Evolutionary conservation across 768 basidiomycete genomes (phyloP), one percentile per base, ranked within the genome.

Genomic region (Podaxis sp.): DNA sequence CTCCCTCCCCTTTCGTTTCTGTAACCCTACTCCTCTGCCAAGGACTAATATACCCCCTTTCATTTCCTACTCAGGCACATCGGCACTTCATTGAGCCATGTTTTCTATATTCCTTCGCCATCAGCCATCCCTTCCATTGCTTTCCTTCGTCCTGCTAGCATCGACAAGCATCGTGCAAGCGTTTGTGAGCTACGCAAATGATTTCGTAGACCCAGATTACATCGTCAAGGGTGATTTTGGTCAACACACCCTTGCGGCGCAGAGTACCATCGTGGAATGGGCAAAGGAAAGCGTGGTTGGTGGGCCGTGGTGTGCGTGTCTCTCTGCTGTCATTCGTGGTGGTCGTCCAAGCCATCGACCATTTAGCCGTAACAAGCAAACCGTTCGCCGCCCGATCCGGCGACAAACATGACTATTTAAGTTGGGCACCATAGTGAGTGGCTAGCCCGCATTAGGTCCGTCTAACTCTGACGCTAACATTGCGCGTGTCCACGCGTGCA

Each of bases 351-450:
- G 25, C 47, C 21, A 11, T 25, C 23, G 4, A 10, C 0, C 21
- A 23, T 48, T 27, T 9, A 48, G 84, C 74, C 55, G 85, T 85
- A 16, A 81, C 74, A 50, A 72, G 71, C 64, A 84, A 83, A 66
- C 66, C 75, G 16, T 73, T 79, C 32, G 67, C 71, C 4, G 76
- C 85, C 1, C 83, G 83, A 2, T 78, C 79, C 18, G 82, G 82
- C 1, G 74, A 84, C 66, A 75, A 76, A 36, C 82, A 85, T 62
- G 86, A 87, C 66, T 89, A 86, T 67, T 77, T 88, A 80, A 87
- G 85, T 68, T 87, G 84, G 82, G 82, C 85, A 13, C 86, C 87
- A 42, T 89, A 88, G 86, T 87, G 70, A 50, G 83, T 59, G 32
- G 52, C 7, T 10, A 53, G 28, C 0, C 2, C n/a, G 6, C 16